Percentiles rank a stretch among this genome's conserved stretches.
Conservation (phyloP, 2,329 filamentous ascomycete genomes). For the Sporothrix variecibatus region DNA sequence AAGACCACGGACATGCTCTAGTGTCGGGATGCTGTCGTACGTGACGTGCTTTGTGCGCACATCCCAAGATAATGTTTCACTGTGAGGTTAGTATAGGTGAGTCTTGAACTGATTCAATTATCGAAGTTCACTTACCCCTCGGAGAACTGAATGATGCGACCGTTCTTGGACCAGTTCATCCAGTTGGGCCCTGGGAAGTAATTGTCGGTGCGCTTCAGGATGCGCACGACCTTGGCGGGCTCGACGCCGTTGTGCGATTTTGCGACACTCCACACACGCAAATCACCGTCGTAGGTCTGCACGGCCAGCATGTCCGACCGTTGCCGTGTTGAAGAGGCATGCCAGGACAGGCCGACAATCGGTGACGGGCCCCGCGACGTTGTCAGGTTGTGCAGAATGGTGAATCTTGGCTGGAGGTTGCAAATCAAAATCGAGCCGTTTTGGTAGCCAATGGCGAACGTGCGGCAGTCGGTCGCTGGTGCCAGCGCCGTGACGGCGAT, state of each 20-base stretch:
- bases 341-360: constrained; percentile 87
- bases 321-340: constrained; percentile 92
- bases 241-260: constrained; percentile 74
- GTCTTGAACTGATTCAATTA: too few relatives aligned
- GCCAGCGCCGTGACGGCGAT: constrained; percentile 94
- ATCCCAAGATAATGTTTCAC: constrained; percentile 93
- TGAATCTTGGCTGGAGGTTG: constrained; percentile 86
- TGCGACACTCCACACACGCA: constrained; percentile 94
- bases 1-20: constrained; percentile 77
- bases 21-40: constrained; percentile 82
- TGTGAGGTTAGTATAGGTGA: constrained; percentile 42
- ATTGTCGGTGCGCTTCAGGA: constrained; percentile 78
- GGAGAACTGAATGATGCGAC: constrained; percentile 87
- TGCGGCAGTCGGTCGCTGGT: constrained; percentile 84
- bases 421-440: constrained; percentile 94
- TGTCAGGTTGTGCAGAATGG: constrained; percentile 87
- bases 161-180: constrained; percentile 99
- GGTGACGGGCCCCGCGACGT: constrained; percentile 82
- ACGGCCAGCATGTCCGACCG: constrained; percentile 98
- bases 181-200: constrained; percentile 78
- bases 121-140: constrained; percentile 74
- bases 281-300: constrained; percentile 86
- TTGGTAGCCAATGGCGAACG: constrained; percentile 94
- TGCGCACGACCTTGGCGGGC: constrained; percentile 82
- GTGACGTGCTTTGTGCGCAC: constrained; percentile 97